A percentile compares a stretch with the other conserved stretches of the same genome.
phyloP scores from a whole-genome alignment of 495 filamentous ascomycete species.

The Xylaria acuta region DNA sequence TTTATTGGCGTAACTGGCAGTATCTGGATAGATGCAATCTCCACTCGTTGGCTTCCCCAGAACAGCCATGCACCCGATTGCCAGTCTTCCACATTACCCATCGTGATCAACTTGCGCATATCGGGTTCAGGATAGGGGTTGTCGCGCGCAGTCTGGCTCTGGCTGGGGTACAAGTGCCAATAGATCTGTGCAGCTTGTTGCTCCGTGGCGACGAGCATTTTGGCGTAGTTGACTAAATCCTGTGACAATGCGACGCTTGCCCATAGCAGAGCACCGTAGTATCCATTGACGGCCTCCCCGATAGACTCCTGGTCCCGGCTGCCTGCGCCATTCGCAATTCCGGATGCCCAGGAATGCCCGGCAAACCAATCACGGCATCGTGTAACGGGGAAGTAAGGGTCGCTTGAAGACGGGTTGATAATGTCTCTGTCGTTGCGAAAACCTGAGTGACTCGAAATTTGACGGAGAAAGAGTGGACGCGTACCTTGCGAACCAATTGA shows the following conservation, averaged over 20 bases:
- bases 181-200: neutral
- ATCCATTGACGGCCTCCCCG: neutral
- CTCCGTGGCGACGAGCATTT: neutral
- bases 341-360: neutral
- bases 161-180: constrained; percentile 2
- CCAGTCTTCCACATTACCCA: constrained; percentile 5
- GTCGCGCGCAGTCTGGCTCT: constrained; percentile 2
- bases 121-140: neutral
- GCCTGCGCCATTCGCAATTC: neutral
- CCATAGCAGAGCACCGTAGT: neutral
- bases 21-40: constrained; percentile 1
- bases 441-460: neutral
- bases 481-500: neutral
- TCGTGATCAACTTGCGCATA: neutral
- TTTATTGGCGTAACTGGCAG: neutral
- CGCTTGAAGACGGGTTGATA: neutral
- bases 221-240: neutral
- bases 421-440: neutral
- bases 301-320: neutral
- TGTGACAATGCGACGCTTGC: constrained; percentile 1
- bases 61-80: constrained; percentile 1
- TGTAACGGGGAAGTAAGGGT: constrained; percentile 1
- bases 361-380: neutral
- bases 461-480: neutral
- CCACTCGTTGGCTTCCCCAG: neutral